Conservation (phyloP, 192 early-diverging fungal genomes). For the Gigaspora rosea region DNA sequence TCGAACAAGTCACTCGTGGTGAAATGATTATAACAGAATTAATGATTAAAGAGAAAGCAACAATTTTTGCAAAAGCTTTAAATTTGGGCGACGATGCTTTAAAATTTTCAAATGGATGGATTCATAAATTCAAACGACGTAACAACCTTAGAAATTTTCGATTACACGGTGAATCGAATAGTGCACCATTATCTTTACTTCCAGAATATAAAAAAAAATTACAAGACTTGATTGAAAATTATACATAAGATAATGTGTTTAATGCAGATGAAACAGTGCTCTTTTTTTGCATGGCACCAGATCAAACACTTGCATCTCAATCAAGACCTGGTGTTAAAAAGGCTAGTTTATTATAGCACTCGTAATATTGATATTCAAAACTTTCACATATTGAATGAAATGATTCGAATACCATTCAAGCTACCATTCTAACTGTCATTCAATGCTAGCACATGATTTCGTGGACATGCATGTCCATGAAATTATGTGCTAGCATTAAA, state of each 20-base stretch:
- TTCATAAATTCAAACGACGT: neutral
- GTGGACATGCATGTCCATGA: too few species aligned
- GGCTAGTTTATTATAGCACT: neutral
- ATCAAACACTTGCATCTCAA: neutral
- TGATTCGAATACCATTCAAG: too few species aligned
- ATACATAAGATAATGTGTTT: neutral
- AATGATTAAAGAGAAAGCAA: neutral
- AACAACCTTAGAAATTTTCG: neutral
- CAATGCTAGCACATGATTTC: too few species aligned
- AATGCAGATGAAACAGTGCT: constrained; percentile 12
- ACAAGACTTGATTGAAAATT: neutral
- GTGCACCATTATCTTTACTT: too few species aligned
- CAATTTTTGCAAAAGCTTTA: neutral
- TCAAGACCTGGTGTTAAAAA: neutral
- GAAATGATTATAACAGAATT: neutral
- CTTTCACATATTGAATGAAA: too few species aligned
- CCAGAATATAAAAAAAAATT: neutral
- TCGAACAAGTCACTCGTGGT: neutral
- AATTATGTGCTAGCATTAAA: too few species aligned
- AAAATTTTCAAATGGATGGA: neutral
- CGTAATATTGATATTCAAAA: neutral
- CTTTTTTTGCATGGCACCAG: neutral
- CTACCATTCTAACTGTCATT: too few species aligned
- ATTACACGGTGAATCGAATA: neutral
- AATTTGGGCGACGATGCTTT: neutral